Conservation (phyloP, 805 yeast genomes). For the Lipomyces japonicus region DNA sequence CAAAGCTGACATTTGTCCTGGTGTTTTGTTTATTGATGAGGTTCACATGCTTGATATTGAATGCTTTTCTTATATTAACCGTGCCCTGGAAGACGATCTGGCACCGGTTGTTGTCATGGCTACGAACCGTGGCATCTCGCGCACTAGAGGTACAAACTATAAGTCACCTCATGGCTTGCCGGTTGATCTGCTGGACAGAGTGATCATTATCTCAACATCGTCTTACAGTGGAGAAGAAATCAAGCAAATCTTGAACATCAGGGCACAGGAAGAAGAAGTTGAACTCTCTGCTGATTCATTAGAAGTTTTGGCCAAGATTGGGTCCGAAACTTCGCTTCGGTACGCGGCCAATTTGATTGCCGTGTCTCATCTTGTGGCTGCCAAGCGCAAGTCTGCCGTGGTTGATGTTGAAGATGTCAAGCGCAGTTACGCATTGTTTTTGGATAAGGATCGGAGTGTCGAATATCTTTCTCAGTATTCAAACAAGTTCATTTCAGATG, state of each 20-base stretch:
- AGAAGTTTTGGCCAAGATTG: constrained; percentile 67
- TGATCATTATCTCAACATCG: constrained; percentile 85
- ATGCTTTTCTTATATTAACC: constrained; percentile 89
- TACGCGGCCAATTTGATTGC: constrained; percentile 87
- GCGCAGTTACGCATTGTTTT: constrained; percentile 60
- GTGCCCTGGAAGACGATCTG: constrained; percentile 83
- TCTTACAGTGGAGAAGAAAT: constrained; percentile 86
- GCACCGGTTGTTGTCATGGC: constrained; percentile 93
- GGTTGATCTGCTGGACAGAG: constrained; percentile 85
- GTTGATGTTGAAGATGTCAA: constrained; percentile 76
- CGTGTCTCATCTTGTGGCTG: constrained; percentile 74
- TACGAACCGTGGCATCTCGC: constrained; percentile 89
- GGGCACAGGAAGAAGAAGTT: constrained; percentile 74
- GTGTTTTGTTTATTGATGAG: constrained; percentile 96
- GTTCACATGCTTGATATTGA: constrained; percentile 98
- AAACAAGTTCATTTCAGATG: constrained; percentile 69
- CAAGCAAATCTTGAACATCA: constrained; percentile 70
- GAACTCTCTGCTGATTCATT: constrained; percentile 66
- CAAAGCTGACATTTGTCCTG: constrained; percentile 95
- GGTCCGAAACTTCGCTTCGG: constrained; percentile 75
- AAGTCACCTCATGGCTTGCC: constrained; percentile 96
- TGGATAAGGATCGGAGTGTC: constrained; percentile 87
- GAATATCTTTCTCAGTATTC: constrained; percentile 70
- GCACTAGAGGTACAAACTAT: constrained; percentile 84
- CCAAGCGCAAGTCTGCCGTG: constrained; percentile 65